phyloP scores from a whole-genome alignment of 345 rosid genomes.

The Euphorbia pulcherrima region DNA sequence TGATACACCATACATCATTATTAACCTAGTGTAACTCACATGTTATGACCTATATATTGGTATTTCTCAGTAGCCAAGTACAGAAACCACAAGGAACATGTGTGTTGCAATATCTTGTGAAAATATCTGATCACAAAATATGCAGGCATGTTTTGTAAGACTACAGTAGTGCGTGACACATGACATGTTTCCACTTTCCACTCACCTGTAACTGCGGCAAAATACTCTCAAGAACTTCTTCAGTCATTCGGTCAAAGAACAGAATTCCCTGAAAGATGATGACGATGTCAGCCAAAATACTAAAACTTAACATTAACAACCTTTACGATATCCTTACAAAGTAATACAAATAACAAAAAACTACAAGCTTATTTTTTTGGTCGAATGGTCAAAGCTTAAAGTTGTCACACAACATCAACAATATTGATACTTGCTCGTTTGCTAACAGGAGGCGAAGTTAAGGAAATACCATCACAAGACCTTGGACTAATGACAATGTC shows the following conservation, averaged over 20 bases:
- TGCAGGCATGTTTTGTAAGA: not conserved
- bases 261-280: conserved; percentile 63
- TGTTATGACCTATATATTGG: not conserved
- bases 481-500: not conserved
- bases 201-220: conserved; percentile 63
- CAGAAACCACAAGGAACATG: not conserved
- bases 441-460: not conserved
- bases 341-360: not conserved
- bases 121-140: conserved; percentile 3
- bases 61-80: conserved; percentile 2
- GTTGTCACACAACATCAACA: not conserved
- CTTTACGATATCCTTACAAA: not conserved
- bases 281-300: conserved; percentile 19
- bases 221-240: conserved; percentile 69
- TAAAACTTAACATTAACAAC: not conserved
- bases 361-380: not conserved
- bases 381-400: not conserved
- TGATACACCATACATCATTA: too few species aligned
- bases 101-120: not conserved
- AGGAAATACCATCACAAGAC: not conserved
- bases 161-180: not conserved
- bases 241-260: conserved; percentile 86
- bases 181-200: conserved; percentile 21
- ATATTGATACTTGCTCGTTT: not conserved
- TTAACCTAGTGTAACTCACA: not conserved